Evolutionary conservation across 331 rosid genomes (phyloP).

Genomic region (Dryas integrifolia): DNA sequence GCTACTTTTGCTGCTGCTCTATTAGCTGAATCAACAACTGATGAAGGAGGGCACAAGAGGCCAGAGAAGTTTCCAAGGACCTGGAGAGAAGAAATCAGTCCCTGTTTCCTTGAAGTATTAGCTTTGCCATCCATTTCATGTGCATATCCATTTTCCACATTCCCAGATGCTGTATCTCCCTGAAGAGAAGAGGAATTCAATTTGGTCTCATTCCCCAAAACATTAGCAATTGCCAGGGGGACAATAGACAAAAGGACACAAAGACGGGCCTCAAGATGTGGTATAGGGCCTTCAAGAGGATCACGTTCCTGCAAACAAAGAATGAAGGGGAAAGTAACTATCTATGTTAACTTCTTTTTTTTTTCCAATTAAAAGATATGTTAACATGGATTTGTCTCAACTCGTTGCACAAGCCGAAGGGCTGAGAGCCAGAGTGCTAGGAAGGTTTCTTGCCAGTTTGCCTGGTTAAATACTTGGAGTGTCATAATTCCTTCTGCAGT

Average conservation of each 20-base stretch:
- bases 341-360: slow-evolving; percentile 10
- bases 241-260: slow-evolving; percentile 61
- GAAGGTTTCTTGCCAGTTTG: slow-evolving; percentile 84
- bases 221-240: slow-evolving; percentile 60
- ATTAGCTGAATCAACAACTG: slow-evolving; percentile 60
- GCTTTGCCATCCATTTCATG: slow-evolving; percentile 33
- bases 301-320: slow-evolving; percentile 63
- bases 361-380: slow-evolving; percentile 22
- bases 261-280: slow-evolving; percentile 75
- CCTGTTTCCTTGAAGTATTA: slow-evolving; percentile 42
- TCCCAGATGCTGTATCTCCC: slow-evolving; percentile 12
- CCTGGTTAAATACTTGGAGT: slow-evolving; percentile 65
- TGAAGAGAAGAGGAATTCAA: slow-evolving; percentile 31
- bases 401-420: slow-evolving; percentile 89
- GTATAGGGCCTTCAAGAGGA: slow-evolving; percentile 76
- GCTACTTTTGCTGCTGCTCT: slow-evolving; percentile 63
- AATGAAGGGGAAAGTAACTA: slow-evolving; percentile 20
- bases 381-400: slow-evolving; percentile 46
- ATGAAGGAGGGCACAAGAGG: slow-evolving; percentile 69
- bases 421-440: slow-evolving; percentile 85
- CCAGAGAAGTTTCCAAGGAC: slow-evolving; percentile 67
- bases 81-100: slow-evolving; percentile 62
- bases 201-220: slow-evolving; percentile 47
- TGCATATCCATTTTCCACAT: slow-evolving; percentile 31
- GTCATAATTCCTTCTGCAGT: slow-evolving; percentile 65